Conservation (phyloP, 2,329 filamentous ascomycete species). For the Hypoxylon sp. region DNA sequence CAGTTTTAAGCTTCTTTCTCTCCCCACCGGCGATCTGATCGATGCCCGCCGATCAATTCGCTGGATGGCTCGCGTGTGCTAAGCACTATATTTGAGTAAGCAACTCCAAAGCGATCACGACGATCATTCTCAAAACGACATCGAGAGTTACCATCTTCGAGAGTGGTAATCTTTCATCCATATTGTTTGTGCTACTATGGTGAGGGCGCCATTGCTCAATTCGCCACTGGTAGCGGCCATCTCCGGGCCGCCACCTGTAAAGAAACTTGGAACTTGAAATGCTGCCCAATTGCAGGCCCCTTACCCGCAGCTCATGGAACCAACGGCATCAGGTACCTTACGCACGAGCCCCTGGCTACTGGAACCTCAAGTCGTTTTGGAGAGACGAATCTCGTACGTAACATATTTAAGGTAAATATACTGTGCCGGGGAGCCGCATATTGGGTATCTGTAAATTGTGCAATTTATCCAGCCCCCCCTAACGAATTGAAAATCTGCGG, state of each 20-base stretch:
- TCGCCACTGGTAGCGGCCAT: conserved; percentile 32
- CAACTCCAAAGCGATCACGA: neutral
- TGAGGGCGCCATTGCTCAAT: conserved; percentile 4
- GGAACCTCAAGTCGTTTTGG: conserved; percentile 10
- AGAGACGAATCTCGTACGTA: conserved; percentile 29
- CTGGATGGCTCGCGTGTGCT: conserved; percentile 7
- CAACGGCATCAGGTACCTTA: conserved; percentile 8
- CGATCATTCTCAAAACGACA: conserved; percentile 1
- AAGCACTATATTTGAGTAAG: conserved; percentile 1
- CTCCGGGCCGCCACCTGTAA: conserved; percentile 12
- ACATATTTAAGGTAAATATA: conserved; percentile 21
- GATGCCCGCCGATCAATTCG: conserved; percentile 34
- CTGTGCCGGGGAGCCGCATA: conserved; percentile 39
- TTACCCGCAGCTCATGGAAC: conserved; percentile 13
- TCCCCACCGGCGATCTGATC: conserved; percentile 23
- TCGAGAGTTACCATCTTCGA: conserved; percentile 10
- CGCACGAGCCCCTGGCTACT: conserved; percentile 19
- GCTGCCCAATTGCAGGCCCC: conserved; percentile 1
- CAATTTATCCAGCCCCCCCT: conserved; percentile 45
- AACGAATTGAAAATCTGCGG: conserved; percentile 35
- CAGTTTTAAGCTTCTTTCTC: conserved; percentile 43
- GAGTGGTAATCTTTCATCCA: conserved; percentile 28
- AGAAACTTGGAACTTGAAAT: neutral
- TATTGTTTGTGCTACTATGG: conserved; percentile 23
- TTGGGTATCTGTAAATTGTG: conserved; percentile 29